Evolutionary conservation across 129 eudicot genomes (phyloP), one percentile per base, ranked within the genome.

Genomic region (Tanacetum coccineum): DNA sequence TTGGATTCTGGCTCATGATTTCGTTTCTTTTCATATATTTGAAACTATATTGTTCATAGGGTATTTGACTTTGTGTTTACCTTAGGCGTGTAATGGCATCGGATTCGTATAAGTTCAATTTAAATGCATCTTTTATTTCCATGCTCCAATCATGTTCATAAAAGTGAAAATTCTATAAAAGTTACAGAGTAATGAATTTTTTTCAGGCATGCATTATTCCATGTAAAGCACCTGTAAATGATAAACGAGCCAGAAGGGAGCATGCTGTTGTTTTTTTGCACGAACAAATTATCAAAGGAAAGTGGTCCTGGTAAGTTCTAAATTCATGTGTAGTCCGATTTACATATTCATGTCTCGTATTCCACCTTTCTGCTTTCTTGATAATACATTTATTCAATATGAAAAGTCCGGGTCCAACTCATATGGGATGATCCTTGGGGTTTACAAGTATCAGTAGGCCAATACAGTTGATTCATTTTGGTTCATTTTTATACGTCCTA

Each of bases 261-360:
- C 79, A 74, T 72, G 70, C 81, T 55, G 88, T 70, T 60, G 80
- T 76, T 58, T 78, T 74, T 71, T 63, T 93, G 64, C 81, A 78
- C 47, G 95, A 84, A 55, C 76, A 87, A 71, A 87, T 93, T 59
- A 74, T 73, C 63, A 79, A 72, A 59, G 99, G 99, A 74, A 84
- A 84, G 58, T 93, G 95, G 92, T 56, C 82, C 60, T 93, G 99
- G 98, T 88, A 82, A 63, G 91, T 62, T 80, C 61, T 42, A 22
- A 32, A 44, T 15, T 45, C 44, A 25, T 65, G 20, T 71, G 14
- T 22, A 54, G 53, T 56, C 53, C 36, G 20, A 54, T 51, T 15
- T 55, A 54, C 51, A 52, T 70, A 61, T 47, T 32, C 22, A 19
- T 61, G 69, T 9, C 17, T 49, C 52, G 3, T 59, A 48, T 51